Evolutionary conservation across 2,329 filamentous ascomycete species (phyloP).

Genomic region (Pseudogymnoascus sp.): DNA sequence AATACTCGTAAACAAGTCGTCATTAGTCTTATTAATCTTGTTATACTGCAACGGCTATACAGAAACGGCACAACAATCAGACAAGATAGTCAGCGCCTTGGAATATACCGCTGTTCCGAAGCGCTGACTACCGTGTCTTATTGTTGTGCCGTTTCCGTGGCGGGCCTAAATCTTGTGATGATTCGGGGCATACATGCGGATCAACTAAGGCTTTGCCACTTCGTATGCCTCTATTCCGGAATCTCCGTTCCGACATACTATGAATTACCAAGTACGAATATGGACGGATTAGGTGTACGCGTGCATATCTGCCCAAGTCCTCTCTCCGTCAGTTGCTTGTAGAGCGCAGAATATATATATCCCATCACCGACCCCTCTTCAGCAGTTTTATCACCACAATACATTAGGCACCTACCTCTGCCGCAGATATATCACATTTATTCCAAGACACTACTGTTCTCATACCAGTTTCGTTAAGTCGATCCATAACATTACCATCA

Average conservation of each 20-base stretch:
- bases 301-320: background rate
- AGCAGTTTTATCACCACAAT: background rate
- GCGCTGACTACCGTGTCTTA: background rate
- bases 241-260: background rate
- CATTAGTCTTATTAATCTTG: background rate
- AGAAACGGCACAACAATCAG: background rate
- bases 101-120: background rate
- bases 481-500: constrained; percentile 3
- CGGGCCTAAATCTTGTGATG: background rate
- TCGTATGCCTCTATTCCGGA: background rate
- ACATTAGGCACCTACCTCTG: background rate
- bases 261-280: background rate
- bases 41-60: background rate
- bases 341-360: background rate
- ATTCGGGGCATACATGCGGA: background rate
- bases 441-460: background rate
- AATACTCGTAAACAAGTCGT: background rate
- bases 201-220: background rate
- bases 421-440: background rate
- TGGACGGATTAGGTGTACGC: background rate
- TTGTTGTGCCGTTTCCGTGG: background rate
- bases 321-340: background rate
- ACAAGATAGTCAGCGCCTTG: background rate
- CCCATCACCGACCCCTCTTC: background rate
- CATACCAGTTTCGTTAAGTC: background rate